Percentiles rank a stretch among this genome's conserved stretches.
Evolutionary conservation across 495 filamentous ascomycete genomes (phyloP).

Genomic region (Articulospora tetracladia): DNA sequence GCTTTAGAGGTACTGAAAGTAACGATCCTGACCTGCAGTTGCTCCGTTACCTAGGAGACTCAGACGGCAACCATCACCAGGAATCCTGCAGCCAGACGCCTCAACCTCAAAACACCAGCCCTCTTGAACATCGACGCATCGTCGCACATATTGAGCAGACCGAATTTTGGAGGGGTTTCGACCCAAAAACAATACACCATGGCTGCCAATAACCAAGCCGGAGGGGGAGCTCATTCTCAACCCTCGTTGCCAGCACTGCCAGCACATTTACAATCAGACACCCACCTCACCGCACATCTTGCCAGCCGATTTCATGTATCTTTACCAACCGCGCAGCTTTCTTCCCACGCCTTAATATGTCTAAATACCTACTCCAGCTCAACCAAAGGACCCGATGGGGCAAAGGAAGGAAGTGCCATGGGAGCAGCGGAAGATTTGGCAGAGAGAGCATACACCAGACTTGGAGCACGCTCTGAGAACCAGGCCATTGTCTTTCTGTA

Average conservation of each 20-base stretch:
- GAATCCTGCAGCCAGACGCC: not conserved
- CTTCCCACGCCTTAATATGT: constrained; percentile 83
- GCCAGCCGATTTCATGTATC: constrained; percentile 93
- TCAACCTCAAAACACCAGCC: not conserved
- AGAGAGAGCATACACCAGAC: constrained; percentile 71
- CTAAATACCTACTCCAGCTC: constrained; percentile 92
- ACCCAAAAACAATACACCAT: constrained; percentile 19
- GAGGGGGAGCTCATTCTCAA: constrained; percentile 74
- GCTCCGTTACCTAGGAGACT: constrained; percentile 16
- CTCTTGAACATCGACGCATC: not conserved
- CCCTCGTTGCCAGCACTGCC: constrained; percentile 85
- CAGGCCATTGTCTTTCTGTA: constrained; percentile 91
- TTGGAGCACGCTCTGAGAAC: constrained; percentile 88
- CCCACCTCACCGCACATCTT: constrained; percentile 90
- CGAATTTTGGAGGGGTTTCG: constrained; percentile 20
- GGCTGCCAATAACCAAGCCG: constrained; percentile 27
- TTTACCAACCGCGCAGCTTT: constrained; percentile 80
- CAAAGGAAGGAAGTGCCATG: constrained; percentile 79
- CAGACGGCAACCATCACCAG: not conserved
- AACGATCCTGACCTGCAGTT: not conserved
- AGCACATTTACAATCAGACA: constrained; percentile 91
- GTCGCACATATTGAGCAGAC: not conserved
- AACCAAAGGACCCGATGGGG: constrained; percentile 82
- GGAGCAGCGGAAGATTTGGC: constrained; percentile 88
- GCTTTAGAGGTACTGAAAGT: not conserved